Percentiles rank a stretch among this genome's conserved stretches.
Evolutionary conservation across 2,329 filamentous ascomycete species (phyloP).

Genomic region (Claviceps quebecensis): DNA sequence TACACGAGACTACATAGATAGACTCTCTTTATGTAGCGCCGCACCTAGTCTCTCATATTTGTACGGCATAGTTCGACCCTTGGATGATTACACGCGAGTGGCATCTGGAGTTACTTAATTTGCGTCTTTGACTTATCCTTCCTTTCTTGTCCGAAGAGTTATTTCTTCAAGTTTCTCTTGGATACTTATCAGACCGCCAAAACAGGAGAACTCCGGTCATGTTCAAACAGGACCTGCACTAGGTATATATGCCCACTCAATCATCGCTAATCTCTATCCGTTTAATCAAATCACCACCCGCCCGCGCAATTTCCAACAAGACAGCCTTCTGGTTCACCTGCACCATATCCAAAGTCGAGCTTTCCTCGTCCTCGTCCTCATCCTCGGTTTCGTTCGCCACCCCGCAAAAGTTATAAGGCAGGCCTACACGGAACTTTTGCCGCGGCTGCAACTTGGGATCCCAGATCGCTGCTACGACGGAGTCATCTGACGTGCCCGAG

Average conservation of each 20-base stretch:
- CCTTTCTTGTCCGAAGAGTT: too few species aligned
- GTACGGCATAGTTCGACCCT: too few species aligned
- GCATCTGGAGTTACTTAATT: too few species aligned
- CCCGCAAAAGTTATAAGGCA: slow-evolving; percentile 44
- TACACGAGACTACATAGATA: too few species aligned
- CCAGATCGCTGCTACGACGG: slow-evolving; percentile 44
- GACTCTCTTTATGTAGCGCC: too few species aligned
- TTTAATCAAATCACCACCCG: slow-evolving; percentile 53
- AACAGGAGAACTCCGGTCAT: too few species aligned
- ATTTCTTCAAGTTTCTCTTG: too few species aligned
- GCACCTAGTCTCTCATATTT: too few species aligned
- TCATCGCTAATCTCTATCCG: slow-evolving; percentile 39
- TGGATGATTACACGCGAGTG: too few species aligned
- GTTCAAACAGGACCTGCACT: too few species aligned
- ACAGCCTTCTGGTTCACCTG: slow-evolving; percentile 55
- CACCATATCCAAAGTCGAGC: slow-evolving; percentile 27
- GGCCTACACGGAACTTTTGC: slow-evolving; percentile 54
- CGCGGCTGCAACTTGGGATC: slow-evolving; percentile 33
- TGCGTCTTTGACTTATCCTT: too few species aligned
- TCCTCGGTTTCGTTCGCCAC: slow-evolving; percentile 12
- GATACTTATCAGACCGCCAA: too few species aligned
- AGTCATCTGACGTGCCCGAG: slow-evolving; percentile 45
- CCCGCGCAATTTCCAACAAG: slow-evolving; percentile 56
- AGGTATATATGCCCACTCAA: neutral
- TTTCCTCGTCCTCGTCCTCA: slow-evolving; percentile 19